Conservation (phyloP, 768 basidiomycete species). For the Arthromyces matolae region DNA sequence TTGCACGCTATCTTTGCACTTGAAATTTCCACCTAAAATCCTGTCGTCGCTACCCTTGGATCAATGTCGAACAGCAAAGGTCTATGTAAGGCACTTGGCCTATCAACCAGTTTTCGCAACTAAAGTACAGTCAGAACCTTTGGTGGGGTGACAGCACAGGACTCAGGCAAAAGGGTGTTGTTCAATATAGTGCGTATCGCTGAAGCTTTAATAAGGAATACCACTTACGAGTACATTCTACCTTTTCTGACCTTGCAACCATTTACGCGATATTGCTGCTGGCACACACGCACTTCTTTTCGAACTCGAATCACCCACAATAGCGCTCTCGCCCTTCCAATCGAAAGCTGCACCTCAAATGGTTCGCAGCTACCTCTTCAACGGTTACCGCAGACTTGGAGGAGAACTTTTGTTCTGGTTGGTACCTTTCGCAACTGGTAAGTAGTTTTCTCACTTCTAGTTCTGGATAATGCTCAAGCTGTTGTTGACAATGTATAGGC, state of each 20-base stretch:
- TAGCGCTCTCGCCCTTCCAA: constrained; percentile 83
- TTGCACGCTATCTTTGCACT: not conserved
- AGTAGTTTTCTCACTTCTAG: constrained; percentile 35
- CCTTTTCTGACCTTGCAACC: constrained; percentile 1
- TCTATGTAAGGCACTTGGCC: constrained; percentile 59
- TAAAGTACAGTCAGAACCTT: constrained; percentile 49
- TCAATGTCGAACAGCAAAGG: constrained; percentile 50
- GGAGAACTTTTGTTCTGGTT: constrained; percentile 75
- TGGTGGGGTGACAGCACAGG: constrained; percentile 87
- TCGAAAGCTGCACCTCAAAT: constrained; percentile 69
- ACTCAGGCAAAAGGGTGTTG: constrained; percentile 68
- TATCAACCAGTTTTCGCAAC: not conserved
- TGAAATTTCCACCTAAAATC: not conserved
- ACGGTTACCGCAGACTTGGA: constrained; percentile 76
- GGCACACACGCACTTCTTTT: no score
- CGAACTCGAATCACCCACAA: no score
- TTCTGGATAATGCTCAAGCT: constrained; percentile 1
- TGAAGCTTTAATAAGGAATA: not conserved
- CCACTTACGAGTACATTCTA: no score
- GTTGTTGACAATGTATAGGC: constrained; percentile 38
- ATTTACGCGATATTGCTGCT: no score
- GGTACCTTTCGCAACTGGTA: constrained; percentile 75
- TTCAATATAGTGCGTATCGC: constrained; percentile 71
- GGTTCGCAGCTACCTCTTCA: constrained; percentile 76
- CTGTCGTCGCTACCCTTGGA: not conserved